phyloP scores from a whole-genome alignment of 116 monocot genomes.

The Phalaenopsis hybrid region DNA sequence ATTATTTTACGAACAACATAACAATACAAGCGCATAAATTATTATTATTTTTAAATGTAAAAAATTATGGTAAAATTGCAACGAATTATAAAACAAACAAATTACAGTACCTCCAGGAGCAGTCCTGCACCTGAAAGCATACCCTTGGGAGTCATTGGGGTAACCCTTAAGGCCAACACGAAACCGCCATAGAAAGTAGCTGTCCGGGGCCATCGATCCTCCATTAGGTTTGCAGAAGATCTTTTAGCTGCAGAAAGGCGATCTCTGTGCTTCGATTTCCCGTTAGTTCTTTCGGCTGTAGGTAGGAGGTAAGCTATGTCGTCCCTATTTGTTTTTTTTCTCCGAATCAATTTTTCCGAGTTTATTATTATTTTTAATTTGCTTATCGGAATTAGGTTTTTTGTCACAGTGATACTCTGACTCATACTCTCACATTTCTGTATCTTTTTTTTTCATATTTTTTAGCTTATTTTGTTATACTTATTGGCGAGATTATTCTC shows the following conservation, averaged over 20 bases:
- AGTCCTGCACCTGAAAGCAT: too few relatives aligned
- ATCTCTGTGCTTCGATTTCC: neutral
- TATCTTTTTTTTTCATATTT: neutral
- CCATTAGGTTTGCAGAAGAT: neutral
- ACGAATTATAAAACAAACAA: too few relatives aligned
- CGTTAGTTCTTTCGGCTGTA: neutral
- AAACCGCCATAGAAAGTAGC: neutral
- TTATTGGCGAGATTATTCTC: neutral
- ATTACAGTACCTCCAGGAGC: too few relatives aligned
- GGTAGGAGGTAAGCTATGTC: neutral
- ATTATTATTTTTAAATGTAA: too few relatives aligned
- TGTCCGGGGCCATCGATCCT: neutral
- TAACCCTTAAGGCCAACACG: too few relatives aligned
- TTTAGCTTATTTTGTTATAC: neutral
- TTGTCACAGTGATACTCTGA: neutral
- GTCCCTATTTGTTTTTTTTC: neutral
- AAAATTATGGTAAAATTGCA: too few relatives aligned
- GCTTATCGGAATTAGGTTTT: neutral
- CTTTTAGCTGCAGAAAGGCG: neutral
- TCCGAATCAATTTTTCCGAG: neutral
- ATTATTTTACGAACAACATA: too few relatives aligned
- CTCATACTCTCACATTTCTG: neutral
- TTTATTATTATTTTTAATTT: neutral
- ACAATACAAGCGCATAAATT: too few relatives aligned
- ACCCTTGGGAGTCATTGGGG: too few relatives aligned